Percentiles rank a stretch among this genome's conserved stretches.
phyloP scores from a whole-genome alignment of 2,329 filamentous ascomycete genomes.

The Aspergillus pseudotamarii region DNA sequence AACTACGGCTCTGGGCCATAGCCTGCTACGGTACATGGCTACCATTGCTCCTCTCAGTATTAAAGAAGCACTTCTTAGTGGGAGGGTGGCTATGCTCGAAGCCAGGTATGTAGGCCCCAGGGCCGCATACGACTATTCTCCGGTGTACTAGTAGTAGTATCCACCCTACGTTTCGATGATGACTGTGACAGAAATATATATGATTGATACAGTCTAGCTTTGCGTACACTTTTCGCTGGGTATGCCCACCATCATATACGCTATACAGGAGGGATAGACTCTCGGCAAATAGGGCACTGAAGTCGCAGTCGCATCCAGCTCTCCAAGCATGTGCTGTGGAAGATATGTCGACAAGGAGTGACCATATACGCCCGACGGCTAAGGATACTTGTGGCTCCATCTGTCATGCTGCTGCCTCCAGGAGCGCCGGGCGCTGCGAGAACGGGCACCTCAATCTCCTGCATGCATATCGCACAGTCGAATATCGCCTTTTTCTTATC shows the following conservation, averaged over 20 bases:
- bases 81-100: not conserved
- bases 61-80: not conserved
- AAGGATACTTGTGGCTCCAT: slow-evolving; percentile 64
- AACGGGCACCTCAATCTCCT: slow-evolving; percentile 86
- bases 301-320: slow-evolving; percentile 94
- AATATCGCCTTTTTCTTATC: slow-evolving; percentile 65
- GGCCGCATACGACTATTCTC: not conserved
- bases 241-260: slow-evolving; percentile 11
- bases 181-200: not conserved
- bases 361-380: slow-evolving; percentile 91
- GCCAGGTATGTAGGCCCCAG: too few species aligned
- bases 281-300: slow-evolving; percentile 93
- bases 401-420: slow-evolving; percentile 44
- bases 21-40: not conserved
- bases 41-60: not conserved
- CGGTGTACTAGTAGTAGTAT: not conserved
- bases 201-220: not conserved
- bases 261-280: slow-evolving; percentile 81
- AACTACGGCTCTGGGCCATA: not conserved
- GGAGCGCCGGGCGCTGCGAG: slow-evolving; percentile 58
- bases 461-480: slow-evolving; percentile 94
- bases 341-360: slow-evolving; percentile 93
- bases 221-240: not conserved
- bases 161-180: not conserved
- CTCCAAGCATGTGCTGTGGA: slow-evolving; percentile 88